Evolutionary conservation across 225 moss, liverwort and hornwort genomes (phyloP).

Genomic region (Climacium dendroides): DNA sequence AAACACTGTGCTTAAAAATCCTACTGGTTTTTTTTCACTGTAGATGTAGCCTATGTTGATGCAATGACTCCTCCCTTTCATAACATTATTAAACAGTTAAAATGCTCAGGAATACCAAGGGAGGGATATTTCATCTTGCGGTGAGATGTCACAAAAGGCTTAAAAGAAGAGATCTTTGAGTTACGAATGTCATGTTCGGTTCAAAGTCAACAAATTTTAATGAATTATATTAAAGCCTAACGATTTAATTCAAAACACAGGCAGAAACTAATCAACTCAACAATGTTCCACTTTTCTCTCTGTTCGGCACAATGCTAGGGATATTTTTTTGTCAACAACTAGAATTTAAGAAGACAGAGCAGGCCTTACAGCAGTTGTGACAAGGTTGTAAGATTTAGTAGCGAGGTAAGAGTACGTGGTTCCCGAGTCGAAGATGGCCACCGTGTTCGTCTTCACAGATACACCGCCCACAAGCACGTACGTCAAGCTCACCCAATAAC

Average conservation of each 20-base stretch:
- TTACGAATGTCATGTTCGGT: background rate
- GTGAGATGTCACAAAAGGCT: background rate
- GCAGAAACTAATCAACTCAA: background rate
- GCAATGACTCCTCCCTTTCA: background rate
- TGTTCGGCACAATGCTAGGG: background rate
- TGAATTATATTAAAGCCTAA: background rate
- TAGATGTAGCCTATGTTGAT: background rate
- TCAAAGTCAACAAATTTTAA: background rate
- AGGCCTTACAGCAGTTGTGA: slow-evolving; percentile 21
- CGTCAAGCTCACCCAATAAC: slow-evolving; percentile 28
- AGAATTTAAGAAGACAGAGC: background rate
- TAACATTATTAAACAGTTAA: background rate
- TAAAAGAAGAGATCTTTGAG: background rate
- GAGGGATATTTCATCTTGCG: background rate
- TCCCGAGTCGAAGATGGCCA: slow-evolving; percentile 36
- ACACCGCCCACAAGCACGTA: slow-evolving; percentile 9
- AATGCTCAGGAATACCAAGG: background rate
- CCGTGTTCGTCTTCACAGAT: background rate
- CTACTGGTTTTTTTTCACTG: background rate
- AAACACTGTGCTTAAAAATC: background rate
- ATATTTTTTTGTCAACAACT: background rate
- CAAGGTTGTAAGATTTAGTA: background rate
- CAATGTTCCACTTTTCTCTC: background rate
- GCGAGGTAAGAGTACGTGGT: slow-evolving; percentile 36
- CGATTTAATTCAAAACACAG: background rate